These are phyloP conservation scores for Leishmania turanica DNA, from an alignment of 208 protist species.

Conservation along the genomic window DNA sequence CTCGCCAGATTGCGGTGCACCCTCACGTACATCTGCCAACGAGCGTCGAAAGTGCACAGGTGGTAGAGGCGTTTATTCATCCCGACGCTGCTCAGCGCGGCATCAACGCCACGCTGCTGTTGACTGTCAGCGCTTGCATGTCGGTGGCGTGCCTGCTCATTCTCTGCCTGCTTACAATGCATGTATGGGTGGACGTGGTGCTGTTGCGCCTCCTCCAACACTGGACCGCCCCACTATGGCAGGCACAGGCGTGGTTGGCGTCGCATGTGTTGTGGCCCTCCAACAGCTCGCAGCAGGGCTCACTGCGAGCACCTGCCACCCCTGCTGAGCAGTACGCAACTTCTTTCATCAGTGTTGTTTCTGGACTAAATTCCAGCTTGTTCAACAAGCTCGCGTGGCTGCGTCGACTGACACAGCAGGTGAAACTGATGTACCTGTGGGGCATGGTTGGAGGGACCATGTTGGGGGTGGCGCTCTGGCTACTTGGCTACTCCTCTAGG, in stretches of 20 bases:
- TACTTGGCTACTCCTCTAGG: slow-evolving; percentile 15
- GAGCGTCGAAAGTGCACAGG: background rate
- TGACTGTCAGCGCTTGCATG: slow-evolving; percentile 9
- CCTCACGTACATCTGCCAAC: background rate
- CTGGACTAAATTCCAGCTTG: background rate
- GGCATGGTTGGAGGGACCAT: slow-evolving; percentile 11
- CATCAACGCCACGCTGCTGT: slow-evolving; percentile 12
- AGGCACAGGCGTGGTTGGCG: slow-evolving; percentile 10
- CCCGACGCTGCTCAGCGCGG: slow-evolving; percentile 5
- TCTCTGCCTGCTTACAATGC: slow-evolving; percentile 19
- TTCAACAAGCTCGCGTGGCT: background rate
- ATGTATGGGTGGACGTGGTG: slow-evolving; percentile 21
- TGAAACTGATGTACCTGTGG: slow-evolving; percentile 30
- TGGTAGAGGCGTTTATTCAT: background rate
- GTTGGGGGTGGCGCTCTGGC: slow-evolving; percentile 26
- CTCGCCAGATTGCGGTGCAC: slow-evolving; percentile 1
- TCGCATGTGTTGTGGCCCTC: background rate
- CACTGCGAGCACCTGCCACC: background rate
- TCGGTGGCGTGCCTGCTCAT: background rate
- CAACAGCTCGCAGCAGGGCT: background rate
- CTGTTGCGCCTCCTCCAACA: slow-evolving; percentile 7
- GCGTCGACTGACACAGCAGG: slow-evolving; percentile 7
- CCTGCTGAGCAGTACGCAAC: background rate
- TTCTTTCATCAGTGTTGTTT: background rate
- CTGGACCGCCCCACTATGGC: background rate